Evolutionary conservation across 345 rosid genomes (phyloP), one percentile per base, ranked within the genome.

Genomic region (Hibiscus mutabilis): DNA sequence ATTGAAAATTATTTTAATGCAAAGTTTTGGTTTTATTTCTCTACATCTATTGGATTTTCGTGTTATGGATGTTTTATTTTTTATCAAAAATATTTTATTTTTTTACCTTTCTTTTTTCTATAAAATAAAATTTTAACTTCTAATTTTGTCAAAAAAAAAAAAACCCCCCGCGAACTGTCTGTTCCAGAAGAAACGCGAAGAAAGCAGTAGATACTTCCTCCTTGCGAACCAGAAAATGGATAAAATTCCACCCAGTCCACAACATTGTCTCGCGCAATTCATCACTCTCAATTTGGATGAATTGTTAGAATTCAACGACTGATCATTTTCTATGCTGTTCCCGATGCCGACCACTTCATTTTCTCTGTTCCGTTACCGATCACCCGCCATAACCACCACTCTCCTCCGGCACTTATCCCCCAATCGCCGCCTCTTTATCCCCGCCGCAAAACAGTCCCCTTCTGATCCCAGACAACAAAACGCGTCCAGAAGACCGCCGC

Each of bases 261-360:
- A 40, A 40, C 44, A 40, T 40, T 40, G 55, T 51, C 55, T 55
- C 40, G 40, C 40, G 9, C 40, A 35, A 35, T 35, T 35, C 9
- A 35, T 6, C 29, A 56, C 15, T 56, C 12, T 18, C 25, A 19
- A 18, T 19, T 55, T 21, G 21, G 60, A 21, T 55, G 13, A 21
- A 21, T 16, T 3, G 40, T 35, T 35, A 35, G 14, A 55, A 21
- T 21, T 55, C 29, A 21, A 21, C 60, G 2, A 56, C 13, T 12
- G 6, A 56, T 56, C 27, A 10, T 18, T 56, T 21, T 10, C 29
- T 11, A 13, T 56, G 3, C 15, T 10, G 60, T 5, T 56, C 15
- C 60, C 15, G 44, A 86, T 86, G 88, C 85, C 87, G 69, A 84
- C 76, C 35, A 70, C 84, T 73, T 82, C 89, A 10, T 60, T 82